A percentile compares a stretch with the other conserved stretches of the same genome.
Conservation (phyloP, 2,329 filamentous ascomycete genomes). For the Phialophora macrospora region DNA sequence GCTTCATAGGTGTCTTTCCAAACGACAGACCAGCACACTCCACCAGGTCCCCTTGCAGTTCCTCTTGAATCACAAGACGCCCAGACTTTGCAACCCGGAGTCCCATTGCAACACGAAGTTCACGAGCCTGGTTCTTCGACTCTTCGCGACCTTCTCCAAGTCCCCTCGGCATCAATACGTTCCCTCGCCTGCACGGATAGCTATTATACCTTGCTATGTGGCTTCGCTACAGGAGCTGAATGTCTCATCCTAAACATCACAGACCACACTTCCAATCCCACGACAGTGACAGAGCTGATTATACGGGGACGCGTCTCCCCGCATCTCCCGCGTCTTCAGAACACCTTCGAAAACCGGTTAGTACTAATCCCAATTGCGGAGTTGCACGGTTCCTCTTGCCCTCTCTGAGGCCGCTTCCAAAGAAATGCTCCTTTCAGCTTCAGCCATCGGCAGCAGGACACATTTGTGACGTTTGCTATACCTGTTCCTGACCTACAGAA, state of each 20-base stretch:
- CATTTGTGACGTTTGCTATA: not conserved
- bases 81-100: not conserved
- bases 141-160: not conserved
- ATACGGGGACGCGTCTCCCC: not conserved
- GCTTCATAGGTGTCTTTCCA: not conserved
- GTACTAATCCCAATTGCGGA: not conserved
- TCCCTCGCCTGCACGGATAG: not conserved
- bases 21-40: not conserved
- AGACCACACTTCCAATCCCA: not conserved
- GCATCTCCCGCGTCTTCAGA: constrained; percentile 1
- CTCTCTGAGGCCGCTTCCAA: not conserved
- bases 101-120: not conserved
- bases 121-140: not conserved
- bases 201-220: not conserved
- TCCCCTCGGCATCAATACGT: not conserved
- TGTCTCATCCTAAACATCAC: not conserved
- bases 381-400: not conserved
- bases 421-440: not conserved
- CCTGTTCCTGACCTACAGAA: constrained; percentile 6
- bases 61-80: not conserved
- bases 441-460: not conserved
- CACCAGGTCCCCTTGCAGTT: not conserved
- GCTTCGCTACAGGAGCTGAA: not conserved
- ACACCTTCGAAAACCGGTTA: constrained; percentile 27
- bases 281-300: not conserved